Evolutionary conservation across 179 eudicot species (phyloP).

Genomic region (Beta corolliflora): DNA sequence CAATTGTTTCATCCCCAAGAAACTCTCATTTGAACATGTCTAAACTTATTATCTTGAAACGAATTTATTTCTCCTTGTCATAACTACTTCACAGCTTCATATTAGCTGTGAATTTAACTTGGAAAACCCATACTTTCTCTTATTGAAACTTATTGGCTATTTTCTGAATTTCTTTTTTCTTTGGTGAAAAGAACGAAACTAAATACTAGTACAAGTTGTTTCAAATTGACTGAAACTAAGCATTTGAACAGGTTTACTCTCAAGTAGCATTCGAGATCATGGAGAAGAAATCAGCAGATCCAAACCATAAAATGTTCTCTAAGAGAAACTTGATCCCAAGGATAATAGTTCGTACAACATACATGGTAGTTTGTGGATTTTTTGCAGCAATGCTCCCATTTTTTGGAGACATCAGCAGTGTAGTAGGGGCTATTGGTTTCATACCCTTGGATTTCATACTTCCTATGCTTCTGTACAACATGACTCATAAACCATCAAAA

Average conservation of each 20-base stretch:
- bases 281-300: conserved; percentile 90
- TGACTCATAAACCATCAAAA: conserved; percentile 65
- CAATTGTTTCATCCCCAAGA: too few species aligned
- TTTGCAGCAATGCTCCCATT: conserved; percentile 96
- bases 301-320: conserved; percentile 70
- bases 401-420: conserved; percentile 83
- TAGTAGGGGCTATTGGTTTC: conserved; percentile 87
- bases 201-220: too few species aligned
- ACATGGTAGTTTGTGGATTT: conserved; percentile 76
- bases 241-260: conserved; percentile 66
- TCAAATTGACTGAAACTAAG: not conserved
- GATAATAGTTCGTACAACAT: conserved; percentile 61
- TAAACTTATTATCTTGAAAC: too few species aligned
- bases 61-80: too few species aligned
- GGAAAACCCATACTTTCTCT: too few species aligned
- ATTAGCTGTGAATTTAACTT: too few species aligned
- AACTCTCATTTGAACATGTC: too few species aligned
- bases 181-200: too few species aligned
- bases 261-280: conserved; percentile 95
- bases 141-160: too few species aligned
- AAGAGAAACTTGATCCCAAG: conserved; percentile 83
- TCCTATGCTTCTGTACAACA: conserved; percentile 95
- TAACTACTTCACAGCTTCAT: too few species aligned
- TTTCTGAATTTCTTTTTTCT: too few species aligned
- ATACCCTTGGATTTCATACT: conserved; percentile 89